Evolutionary conservation across 1,284 basidiomycete species (phyloP).

Genomic region (Moniliophthora roreri): DNA sequence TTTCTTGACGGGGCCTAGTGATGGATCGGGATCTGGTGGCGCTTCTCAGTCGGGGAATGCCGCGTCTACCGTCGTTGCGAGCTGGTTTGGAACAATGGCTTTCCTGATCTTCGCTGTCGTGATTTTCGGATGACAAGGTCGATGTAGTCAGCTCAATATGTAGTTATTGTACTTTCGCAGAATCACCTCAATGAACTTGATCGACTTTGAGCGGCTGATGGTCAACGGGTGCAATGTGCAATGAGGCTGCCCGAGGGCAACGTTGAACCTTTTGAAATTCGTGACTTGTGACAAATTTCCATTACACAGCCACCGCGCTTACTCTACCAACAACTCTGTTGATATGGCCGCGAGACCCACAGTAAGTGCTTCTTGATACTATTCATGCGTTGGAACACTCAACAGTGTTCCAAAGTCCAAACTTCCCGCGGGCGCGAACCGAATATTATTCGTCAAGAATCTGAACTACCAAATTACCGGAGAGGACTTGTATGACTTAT

Average conservation of each 20-base stretch:
- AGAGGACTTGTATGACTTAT: conserved; percentile 94
- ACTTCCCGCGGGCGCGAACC: conserved; percentile 81
- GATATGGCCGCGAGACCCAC: conserved; percentile 69
- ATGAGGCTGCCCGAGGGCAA: too few species aligned
- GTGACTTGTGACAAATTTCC: too few species aligned
- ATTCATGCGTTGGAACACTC: conserved; percentile 1
- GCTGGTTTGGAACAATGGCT: conserved; percentile 9
- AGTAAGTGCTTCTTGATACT: conserved; percentile 36
- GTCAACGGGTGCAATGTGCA: too few species aligned
- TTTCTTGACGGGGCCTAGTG: conserved; percentile 34
- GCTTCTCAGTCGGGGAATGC: conserved; percentile 3
- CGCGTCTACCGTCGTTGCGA: conserved; percentile 1
- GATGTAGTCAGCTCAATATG: too few species aligned
- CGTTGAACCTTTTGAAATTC: too few species aligned
- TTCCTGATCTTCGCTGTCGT: background rate
- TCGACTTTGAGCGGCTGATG: too few species aligned
- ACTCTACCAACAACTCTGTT: too few species aligned
- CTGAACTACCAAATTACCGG: conserved; percentile 94
- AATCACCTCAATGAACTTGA: too few species aligned
- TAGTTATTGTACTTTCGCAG: too few species aligned
- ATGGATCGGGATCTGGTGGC: conserved; percentile 13
- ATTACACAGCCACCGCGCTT: background rate
- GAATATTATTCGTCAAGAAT: conserved; percentile 87
- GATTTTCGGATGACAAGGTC: too few species aligned
- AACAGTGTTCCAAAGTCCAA: conserved; percentile 53